Evolutionary conservation across 2,329 filamentous ascomycete genomes (phyloP), one percentile per base, ranked within the genome.

Genomic region (Beauveria pseudobassiana): DNA sequence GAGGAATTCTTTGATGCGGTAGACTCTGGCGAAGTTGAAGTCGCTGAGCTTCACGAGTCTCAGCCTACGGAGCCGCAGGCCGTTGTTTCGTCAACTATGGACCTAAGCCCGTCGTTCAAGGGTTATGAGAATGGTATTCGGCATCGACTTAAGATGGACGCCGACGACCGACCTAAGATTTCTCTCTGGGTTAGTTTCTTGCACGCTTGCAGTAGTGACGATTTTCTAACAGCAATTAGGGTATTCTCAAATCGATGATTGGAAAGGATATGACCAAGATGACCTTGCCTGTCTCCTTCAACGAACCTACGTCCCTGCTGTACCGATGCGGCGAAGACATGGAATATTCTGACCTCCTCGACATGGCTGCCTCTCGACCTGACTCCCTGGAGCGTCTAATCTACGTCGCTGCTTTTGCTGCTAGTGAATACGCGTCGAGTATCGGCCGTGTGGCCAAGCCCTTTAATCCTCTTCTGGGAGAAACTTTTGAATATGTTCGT

Each of bases 201-300:
- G 38, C 9, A 46, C 9, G 59, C 10, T 55, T 18, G 40, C 12
- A 16, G 30, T 8, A 26, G 7, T 30, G 2, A 20, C 12, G 43
- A 43, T 6, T 49, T 24, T 12, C 71, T 74, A 64, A 74, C 65
- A 46, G 10, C 14, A 43, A 52, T 30, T 66, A 97, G 93, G 89
- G 89, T 67, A 97, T 99, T 68, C 79, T 99, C 65, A 99, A 98
- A 78, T 98, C 93, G 24, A 98, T 99, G 95, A 96, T 99, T 75
- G 95, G 95, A 65, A 98, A 99, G 74, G 95, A 99, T 72, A 98
- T 99, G 95, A 98, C 95, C 43, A 98, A 96, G 79, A 99, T 99
- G 93, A 98, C 95, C 0, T 79, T 99, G 22, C 95, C 95, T 0
- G 95, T 99, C 2, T 96, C 95, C 0, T 98, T 99, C 80, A 99